Evolutionary conservation across 2,329 filamentous ascomycete species (phyloP).

Genomic region (Paraconiothyrium sp.): DNA sequence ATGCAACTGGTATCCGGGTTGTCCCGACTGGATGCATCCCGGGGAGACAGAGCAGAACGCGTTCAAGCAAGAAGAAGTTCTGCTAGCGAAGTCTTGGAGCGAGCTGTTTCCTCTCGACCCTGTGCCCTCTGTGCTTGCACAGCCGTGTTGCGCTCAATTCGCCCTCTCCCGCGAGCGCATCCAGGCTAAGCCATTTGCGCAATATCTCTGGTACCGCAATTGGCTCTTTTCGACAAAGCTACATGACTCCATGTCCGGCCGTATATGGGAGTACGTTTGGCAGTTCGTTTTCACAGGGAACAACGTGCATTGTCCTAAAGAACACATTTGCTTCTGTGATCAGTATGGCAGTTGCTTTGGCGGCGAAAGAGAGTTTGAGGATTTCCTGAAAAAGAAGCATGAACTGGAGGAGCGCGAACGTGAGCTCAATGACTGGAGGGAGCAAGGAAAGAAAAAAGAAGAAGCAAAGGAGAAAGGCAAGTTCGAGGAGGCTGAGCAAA

Average conservation of each 20-base stretch:
- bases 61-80: constrained; percentile 55
- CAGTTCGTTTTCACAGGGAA: constrained; percentile 68
- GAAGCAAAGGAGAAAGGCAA: constrained; percentile 48
- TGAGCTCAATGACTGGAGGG: constrained; percentile 55
- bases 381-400: constrained; percentile 59
- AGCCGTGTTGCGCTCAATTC: constrained; percentile 73
- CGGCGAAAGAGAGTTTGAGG: constrained; percentile 57
- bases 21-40: constrained; percentile 64
- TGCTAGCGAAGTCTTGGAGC: constrained; percentile 57
- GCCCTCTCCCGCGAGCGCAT: constrained; percentile 68
- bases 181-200: constrained; percentile 60
- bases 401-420: constrained; percentile 53
- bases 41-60: constrained; percentile 50
- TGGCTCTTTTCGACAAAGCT: constrained; percentile 69
- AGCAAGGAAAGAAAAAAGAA: constrained; percentile 50
- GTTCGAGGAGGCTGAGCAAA: constrained; percentile 41
- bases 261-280: constrained; percentile 72
- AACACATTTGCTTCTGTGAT: constrained; percentile 70
- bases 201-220: constrained; percentile 67
- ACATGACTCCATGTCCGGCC: constrained; percentile 64
- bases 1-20: constrained; percentile 64
- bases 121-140: constrained; percentile 62
- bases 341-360: constrained; percentile 71
- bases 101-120: constrained; percentile 59
- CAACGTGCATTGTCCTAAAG: constrained; percentile 59